Base-by-base conservation (phyloP, 2,329 filamentous ascomycete genomes). In the Penicillium sp. region DNA sequence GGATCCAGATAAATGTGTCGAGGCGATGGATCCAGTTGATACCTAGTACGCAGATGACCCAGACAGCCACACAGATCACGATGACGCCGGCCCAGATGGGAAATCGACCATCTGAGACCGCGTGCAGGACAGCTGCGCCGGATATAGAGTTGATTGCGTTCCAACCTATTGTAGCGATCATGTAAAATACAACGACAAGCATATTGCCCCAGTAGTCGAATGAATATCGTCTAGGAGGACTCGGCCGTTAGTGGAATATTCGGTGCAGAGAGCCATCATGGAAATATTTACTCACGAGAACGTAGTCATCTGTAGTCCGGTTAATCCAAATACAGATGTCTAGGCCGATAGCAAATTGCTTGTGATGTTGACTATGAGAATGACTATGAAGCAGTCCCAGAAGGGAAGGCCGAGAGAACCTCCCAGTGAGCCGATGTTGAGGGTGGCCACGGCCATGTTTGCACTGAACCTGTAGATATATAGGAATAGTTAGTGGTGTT, bases 191-290 rank as follows among this genome's bases (percentile, higher is more conserved):
- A 1, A 75, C 69, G 3, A 74, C 69, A 4, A 73, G 64, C 18
- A 74, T 60, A 32, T 73, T 74, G 4, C 72, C 71, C 71, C 71
- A 75, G 35, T 73, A 74, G 38, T 72, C 72, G 55, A 74, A 75
- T 3, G 72, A 74, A 55, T 73, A 74, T 34, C 72, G 64, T 14
- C 69, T 71, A 20, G 9, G 3, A 9, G 16, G 37, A 20, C 13
- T 38, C 6, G 18, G 11, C 18, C 29, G 26, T 44, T 3, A 38
- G 35, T 38, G 9, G n/a, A 7, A 22, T 22, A 14, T 18, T 5
- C 4, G 14, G 22, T 26, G 4, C 20, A 43, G 24, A 18, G 40
- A n/a, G 10, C 5, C 7, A 2, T 42, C 3, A 10, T 32, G 8
- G 18, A 2, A 18, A 54, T 10, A 9, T 1, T n/a, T 26, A 50